A percentile compares a stretch with the other conserved stretches of the same genome.
Evolutionary conservation across 208 protist genomes (phyloP).

Genomic region (Trichomonas vaginalis): DNA sequence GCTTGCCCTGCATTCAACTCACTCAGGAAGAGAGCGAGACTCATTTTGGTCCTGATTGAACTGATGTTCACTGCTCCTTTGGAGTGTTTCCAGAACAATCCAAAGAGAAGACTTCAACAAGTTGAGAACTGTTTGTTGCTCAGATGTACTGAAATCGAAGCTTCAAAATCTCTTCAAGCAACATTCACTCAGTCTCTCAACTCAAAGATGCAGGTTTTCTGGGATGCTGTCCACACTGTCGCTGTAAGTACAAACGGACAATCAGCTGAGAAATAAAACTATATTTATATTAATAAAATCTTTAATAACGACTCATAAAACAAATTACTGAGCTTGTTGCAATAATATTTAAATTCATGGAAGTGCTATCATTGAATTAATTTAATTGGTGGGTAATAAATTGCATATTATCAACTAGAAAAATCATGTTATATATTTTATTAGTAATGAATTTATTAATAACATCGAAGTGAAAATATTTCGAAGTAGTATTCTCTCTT

Average conservation of each 20-base stretch:
- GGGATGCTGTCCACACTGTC: not conserved
- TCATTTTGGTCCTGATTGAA: conserved; percentile 72
- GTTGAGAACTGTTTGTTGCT: not conserved
- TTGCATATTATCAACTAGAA: too few relatives aligned
- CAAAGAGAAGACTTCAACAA: not conserved
- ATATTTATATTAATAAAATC: too few relatives aligned
- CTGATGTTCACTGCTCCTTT: conserved; percentile 50
- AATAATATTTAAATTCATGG: too few relatives aligned
- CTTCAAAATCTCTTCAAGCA: not conserved
- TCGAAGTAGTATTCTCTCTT: too few relatives aligned
- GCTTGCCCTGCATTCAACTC: conserved; percentile 63
- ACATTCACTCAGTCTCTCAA: not conserved
- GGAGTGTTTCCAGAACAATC: not conserved
- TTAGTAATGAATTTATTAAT: too few relatives aligned
- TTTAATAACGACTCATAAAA: too few relatives aligned
- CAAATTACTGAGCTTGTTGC: too few relatives aligned
- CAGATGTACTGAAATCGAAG: not conserved
- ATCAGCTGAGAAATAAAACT: not conserved
- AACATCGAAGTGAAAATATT: too few relatives aligned
- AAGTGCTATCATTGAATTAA: too few relatives aligned
- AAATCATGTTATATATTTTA: too few relatives aligned
- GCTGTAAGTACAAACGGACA: not conserved
- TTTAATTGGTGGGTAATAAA: too few relatives aligned
- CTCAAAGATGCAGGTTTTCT: not conserved
- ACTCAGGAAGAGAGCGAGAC: conserved; percentile 64